Conservation (phyloP, 768 basidiomycete species). For the Tylopilus rubrobrunneus region DNA sequence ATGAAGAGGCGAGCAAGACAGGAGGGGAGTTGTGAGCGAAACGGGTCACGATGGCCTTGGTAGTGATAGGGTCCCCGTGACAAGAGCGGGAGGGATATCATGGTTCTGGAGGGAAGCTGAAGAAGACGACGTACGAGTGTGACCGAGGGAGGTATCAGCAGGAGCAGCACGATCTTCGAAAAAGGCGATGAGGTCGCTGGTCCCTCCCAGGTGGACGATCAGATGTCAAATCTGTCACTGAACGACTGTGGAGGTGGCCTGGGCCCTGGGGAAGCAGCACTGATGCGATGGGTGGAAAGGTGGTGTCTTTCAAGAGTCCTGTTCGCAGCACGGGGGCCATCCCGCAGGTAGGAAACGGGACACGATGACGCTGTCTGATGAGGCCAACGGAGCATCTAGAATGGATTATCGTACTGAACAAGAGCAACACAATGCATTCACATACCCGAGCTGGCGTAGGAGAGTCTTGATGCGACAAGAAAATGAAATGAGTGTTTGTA, state of each 20-base stretch:
- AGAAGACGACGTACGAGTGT: conserved; percentile 50
- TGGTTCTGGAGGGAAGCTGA: too few relatives aligned
- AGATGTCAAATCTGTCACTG: conserved; percentile 53
- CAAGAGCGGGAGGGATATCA: too few relatives aligned
- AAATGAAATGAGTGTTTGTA: conserved; percentile 48
- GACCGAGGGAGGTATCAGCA: conserved; percentile 36
- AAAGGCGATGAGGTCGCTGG: conserved; percentile 69
- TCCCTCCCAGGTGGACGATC: conserved; percentile 48
- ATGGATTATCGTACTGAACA: conserved; percentile 2
- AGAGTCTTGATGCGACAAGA: conserved; percentile 60
- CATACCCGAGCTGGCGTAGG: conserved; percentile 55
- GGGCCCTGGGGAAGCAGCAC: conserved; percentile 37
- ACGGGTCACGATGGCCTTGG: too few relatives aligned
- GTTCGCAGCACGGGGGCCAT: conserved; percentile 30
- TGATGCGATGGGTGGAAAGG: conserved; percentile 42
- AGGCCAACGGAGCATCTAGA: conserved; percentile 43
- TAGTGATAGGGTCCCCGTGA: too few relatives aligned
- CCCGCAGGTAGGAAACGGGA: conserved; percentile 45
- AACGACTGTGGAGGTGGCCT: conserved; percentile 45
- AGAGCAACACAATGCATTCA: neutral
- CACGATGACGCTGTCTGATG: conserved; percentile 52
- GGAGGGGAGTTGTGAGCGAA: too few relatives aligned
- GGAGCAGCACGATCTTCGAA: conserved; percentile 57
- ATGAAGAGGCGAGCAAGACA: too few relatives aligned
- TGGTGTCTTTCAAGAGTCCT: conserved; percentile 44